phyloP scores from a whole-genome alignment of 2,329 filamentous ascomycete species.

The Calonectria multiphialidica region DNA sequence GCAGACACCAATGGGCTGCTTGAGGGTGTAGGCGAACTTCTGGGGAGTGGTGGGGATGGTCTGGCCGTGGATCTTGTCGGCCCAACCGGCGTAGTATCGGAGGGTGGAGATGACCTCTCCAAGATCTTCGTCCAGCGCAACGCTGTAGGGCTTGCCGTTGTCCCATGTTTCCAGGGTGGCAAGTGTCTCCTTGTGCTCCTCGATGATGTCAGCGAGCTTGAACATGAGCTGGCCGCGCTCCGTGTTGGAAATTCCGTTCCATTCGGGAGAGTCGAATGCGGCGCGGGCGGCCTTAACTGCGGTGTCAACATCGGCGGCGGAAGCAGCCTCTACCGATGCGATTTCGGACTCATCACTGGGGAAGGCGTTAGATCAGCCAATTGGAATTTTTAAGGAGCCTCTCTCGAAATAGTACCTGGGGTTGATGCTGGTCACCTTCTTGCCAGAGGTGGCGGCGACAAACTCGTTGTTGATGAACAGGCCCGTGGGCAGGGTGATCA shows the following conservation, averaged over 20 bases:
- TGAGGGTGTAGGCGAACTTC: constrained; percentile 77
- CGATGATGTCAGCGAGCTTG: constrained; percentile 77
- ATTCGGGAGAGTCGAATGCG: constrained; percentile 59
- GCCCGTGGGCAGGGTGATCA: constrained; percentile 73
- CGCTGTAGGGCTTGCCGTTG: constrained; percentile 75
- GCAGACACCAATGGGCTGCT: constrained; percentile 78
- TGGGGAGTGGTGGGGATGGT: constrained; percentile 73
- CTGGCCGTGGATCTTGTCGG: constrained; percentile 79
- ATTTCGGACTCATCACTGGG: constrained; percentile 26
- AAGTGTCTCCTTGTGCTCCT: constrained; percentile 65
- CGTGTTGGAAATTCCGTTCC: constrained; percentile 60
- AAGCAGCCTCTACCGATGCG: constrained; percentile 32
- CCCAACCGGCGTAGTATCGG: constrained; percentile 78
- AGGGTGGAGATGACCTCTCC: constrained; percentile 52
- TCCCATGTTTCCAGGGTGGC: constrained; percentile 79
- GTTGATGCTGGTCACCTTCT: constrained; percentile 71
- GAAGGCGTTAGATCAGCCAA: not conserved
- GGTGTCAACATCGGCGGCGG: constrained; percentile 38
- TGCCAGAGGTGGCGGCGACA: constrained; percentile 67
- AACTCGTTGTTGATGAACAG: constrained; percentile 83
- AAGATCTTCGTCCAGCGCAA: constrained; percentile 73
- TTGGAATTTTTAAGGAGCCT: not conserved
- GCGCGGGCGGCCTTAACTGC: constrained; percentile 63
- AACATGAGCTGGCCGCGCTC: constrained; percentile 76
- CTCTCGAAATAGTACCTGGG: constrained; percentile 19